Conservation (phyloP, 2,329 filamentous ascomycete genomes). For the Microcyclosporella mali region DNA sequence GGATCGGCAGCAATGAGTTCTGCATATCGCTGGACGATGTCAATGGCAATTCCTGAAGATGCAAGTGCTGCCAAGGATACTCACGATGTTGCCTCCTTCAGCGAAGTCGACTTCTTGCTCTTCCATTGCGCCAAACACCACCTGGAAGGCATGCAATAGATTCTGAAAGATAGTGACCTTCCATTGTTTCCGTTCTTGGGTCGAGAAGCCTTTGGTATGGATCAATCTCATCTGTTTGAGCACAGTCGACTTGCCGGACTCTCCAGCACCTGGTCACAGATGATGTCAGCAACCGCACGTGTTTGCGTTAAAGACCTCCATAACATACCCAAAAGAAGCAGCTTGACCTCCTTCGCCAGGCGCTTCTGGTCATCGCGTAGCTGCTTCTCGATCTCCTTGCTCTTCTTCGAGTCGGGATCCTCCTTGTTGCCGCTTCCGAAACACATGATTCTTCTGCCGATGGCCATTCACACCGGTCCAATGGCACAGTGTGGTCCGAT, state of each 20-base stretch:
- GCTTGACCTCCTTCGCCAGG: constrained; percentile 82
- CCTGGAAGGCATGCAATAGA: constrained; percentile 83
- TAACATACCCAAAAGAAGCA: constrained; percentile 73
- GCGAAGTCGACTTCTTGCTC: constrained; percentile 76
- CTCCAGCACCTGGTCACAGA: constrained; percentile 67
- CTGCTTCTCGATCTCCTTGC: constrained; percentile 74
- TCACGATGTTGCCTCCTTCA: constrained; percentile 70
- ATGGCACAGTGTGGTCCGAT: background rate
- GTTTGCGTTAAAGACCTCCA: too few species aligned
- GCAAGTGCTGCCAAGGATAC: constrained; percentile 27
- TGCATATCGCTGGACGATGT: constrained; percentile 62
- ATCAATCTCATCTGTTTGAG: constrained; percentile 99
- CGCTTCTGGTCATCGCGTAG: constrained; percentile 84
- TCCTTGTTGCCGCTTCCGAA: constrained; percentile 43
- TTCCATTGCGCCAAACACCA: constrained; percentile 85
- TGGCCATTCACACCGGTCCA: constrained; percentile 15
- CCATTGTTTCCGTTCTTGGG: constrained; percentile 85
- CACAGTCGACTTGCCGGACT: constrained; percentile 93
- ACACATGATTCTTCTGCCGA: constrained; percentile 40
- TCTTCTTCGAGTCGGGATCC: constrained; percentile 44
- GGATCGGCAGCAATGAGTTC: constrained; percentile 69
- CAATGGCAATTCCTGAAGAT: constrained; percentile 26
- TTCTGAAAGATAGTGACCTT: constrained; percentile 95
- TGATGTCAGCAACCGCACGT: constrained; percentile 23
- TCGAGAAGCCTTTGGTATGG: constrained; percentile 84